Percentiles rank a stretch among this genome's conserved stretches.
phyloP scores from a whole-genome alignment of 257 asterid species.

The Solanum ossicruentum region DNA sequence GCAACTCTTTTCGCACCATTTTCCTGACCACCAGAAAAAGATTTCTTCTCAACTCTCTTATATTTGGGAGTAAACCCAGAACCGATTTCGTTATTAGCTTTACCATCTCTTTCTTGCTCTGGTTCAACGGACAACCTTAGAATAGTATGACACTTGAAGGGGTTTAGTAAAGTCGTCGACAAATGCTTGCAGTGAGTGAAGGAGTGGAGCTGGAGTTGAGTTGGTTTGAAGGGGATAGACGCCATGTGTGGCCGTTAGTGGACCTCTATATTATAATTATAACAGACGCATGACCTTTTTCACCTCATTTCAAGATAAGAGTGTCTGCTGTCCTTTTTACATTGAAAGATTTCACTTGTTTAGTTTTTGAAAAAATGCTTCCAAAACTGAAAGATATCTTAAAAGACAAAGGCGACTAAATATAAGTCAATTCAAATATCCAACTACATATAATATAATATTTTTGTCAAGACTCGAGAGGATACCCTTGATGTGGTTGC shows the following conservation, averaged over 20 bases:
- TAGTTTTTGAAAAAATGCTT: too few species aligned
- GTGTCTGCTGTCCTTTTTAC: background rate
- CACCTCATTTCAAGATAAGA: background rate
- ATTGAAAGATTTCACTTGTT: too few species aligned
- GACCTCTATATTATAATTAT: background rate
- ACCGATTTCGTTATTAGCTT: slow-evolving; percentile 8
- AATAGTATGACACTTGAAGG: slow-evolving; percentile 17
- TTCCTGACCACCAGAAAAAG: slow-evolving; percentile 1
- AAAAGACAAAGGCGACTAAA: too few species aligned
- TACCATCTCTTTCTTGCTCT: background rate
- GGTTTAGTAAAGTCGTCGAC: slow-evolving; percentile 9
- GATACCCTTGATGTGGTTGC: too few species aligned
- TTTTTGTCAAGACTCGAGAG: too few species aligned
- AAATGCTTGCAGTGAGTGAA: slow-evolving; percentile 29
- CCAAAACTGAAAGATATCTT: too few species aligned
- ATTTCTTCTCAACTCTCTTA: slow-evolving; percentile 3
- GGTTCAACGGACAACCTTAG: slow-evolving; percentile 5
- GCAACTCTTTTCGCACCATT: slow-evolving; percentile 27
- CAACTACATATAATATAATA: too few species aligned
- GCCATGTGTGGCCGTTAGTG: slow-evolving; percentile 36
- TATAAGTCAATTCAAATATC: too few species aligned
- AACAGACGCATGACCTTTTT: background rate
- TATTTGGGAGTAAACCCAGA: slow-evolving; percentile 19
- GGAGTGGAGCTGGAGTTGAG: slow-evolving; percentile 24
- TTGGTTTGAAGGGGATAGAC: slow-evolving; percentile 33